These are phyloP conservation scores for Myxozyma kluyveri DNA, from an alignment of 805 yeast species.

Conservation along the genomic window DNA sequence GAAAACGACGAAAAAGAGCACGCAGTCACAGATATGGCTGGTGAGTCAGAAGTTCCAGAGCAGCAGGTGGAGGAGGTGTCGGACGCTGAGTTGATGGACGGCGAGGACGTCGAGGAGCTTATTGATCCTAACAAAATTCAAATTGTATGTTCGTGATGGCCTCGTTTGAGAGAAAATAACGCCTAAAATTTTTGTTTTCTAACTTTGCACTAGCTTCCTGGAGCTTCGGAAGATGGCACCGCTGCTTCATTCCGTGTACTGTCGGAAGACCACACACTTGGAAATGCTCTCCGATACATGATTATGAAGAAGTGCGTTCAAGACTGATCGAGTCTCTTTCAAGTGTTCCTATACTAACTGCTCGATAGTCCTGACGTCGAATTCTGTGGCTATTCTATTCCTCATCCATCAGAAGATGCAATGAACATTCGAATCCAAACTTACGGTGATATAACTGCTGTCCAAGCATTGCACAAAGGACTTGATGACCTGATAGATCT, in stretches of 20 bases:
- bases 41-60: too few relatives aligned
- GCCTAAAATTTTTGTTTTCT: background rate
- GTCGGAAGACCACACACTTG: constrained; percentile 95
- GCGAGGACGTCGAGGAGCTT: constrained; percentile 6
- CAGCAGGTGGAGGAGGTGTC: too few relatives aligned
- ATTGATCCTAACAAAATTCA: constrained; percentile 37
- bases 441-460: constrained; percentile 78
- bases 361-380: constrained; percentile 75
- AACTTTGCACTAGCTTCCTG: constrained; percentile 54
- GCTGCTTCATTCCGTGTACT: constrained; percentile 91
- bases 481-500: constrained; percentile 77
- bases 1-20: too few relatives aligned
- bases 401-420: constrained; percentile 93
- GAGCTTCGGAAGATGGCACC: constrained; percentile 87
- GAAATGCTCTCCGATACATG: constrained; percentile 88
- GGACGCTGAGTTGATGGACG: constrained; percentile 13
- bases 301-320: constrained; percentile 76
- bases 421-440: constrained; percentile 92
- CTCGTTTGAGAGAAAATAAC: too few relatives aligned
- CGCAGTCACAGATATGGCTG: constrained; percentile 7
- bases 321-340: background rate
- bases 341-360: background rate
- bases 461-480: constrained; percentile 90
- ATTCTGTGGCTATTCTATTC: constrained; percentile 96
- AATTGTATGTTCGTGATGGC: constrained; percentile 29